Conservation (phyloP, 1,139 yeast genomes). For the Saccharomycopsis phalli region DNA sequence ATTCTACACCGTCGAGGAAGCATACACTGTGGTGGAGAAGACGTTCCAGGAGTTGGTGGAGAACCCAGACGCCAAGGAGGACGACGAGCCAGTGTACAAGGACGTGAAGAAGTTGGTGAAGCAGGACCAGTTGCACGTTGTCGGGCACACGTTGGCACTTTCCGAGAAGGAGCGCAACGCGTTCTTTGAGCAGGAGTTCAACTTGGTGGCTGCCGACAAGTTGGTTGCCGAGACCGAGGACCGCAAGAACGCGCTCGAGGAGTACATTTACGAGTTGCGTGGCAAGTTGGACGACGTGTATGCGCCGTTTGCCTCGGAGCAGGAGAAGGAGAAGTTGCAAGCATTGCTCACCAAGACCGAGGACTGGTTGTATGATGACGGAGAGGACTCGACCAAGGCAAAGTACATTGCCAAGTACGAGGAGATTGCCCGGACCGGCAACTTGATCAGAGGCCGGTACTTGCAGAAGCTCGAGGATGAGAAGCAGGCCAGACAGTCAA, state of each 20-base stretch:
- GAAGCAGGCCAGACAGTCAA: constrained; percentile 79
- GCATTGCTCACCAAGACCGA: constrained; percentile 78
- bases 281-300: constrained; percentile 93
- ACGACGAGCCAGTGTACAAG: constrained; percentile 78
- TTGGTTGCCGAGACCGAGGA: constrained; percentile 98
- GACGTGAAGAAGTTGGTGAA: constrained; percentile 91
- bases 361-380: constrained; percentile 97
- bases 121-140: constrained; percentile 66
- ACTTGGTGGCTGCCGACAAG: constrained; percentile 84
- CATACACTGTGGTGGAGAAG: constrained; percentile 90
- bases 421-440: constrained; percentile 91
- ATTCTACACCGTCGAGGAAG: constrained; percentile 86
- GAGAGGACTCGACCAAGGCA: constrained; percentile 93
- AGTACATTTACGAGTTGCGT: constrained; percentile 94
- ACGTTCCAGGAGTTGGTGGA: constrained; percentile 72
- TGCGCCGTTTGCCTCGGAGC: constrained; percentile 79
- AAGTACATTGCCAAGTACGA: constrained; percentile 97
- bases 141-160: constrained; percentile 57
- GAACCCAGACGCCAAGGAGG: constrained; percentile 52
- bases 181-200: constrained; percentile 72
- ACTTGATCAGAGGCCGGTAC: constrained; percentile 92
- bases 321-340: constrained; percentile 74
- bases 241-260: constrained; percentile 96
- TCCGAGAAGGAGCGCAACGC: constrained; percentile 48
- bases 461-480: constrained; percentile 91